These are phyloP conservation scores for Jatropha curcas DNA, from an alignment of 345 rosid species.

Conservation along the genomic window DNA sequence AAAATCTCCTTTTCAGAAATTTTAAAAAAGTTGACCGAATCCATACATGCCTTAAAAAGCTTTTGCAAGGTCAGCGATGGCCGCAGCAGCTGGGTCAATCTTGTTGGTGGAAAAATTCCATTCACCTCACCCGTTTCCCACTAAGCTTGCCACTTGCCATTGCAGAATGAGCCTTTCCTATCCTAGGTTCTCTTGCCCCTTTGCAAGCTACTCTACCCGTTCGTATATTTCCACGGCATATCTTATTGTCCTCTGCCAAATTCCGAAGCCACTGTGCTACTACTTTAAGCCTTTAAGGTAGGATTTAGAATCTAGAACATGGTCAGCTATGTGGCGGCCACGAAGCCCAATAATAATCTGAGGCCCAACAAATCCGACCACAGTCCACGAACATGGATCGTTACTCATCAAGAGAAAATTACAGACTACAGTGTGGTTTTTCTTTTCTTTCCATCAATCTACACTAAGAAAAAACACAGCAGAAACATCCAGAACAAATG, in stretches of 20 bases:
- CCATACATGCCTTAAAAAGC: not conserved
- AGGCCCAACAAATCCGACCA: not conserved
- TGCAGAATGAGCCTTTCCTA: too few relatives aligned
- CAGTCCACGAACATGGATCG: too few relatives aligned
- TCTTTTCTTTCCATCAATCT: not conserved
- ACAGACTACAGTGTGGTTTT: too few relatives aligned
- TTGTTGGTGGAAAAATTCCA: not conserved
- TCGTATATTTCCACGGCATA: not conserved
- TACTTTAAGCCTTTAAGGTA: too few relatives aligned
- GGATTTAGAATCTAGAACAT: not conserved
- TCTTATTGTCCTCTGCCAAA: not conserved
- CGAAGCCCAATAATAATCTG: not conserved
- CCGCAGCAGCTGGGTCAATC: not conserved
- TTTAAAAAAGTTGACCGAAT: not conserved
- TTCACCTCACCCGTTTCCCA: not conserved
- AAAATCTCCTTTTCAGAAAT: not conserved
- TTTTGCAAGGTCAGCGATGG: not conserved
- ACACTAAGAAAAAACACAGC: not conserved
- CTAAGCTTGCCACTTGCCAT: not conserved
- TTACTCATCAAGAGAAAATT: too few relatives aligned
- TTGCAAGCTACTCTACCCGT: too few relatives aligned
- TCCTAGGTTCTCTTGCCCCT: too few relatives aligned
- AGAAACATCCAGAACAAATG: not conserved
- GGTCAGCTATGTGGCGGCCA: not conserved
- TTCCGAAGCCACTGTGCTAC: too few relatives aligned